Conservation (phyloP, 805 yeast species). For the Candida yuanshanica region DNA sequence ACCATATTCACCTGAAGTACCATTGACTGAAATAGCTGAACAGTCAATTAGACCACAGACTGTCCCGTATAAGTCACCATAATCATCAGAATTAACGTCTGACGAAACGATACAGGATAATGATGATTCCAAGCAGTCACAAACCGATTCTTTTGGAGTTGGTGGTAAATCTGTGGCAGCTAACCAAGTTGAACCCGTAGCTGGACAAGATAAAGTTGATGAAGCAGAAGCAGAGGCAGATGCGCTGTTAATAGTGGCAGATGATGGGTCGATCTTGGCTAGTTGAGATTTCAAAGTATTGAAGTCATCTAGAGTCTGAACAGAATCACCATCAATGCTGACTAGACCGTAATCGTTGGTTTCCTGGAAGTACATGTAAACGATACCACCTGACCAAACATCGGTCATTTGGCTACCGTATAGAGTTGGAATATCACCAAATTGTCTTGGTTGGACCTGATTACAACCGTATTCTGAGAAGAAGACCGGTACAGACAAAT, state of each 20-base stretch:
- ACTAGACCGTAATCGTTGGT: slow-evolving; percentile 80
- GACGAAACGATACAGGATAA: slow-evolving; percentile 54
- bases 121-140: slow-evolving; percentile 54
- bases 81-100: slow-evolving; percentile 47
- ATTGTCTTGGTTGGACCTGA: slow-evolving; percentile 62
- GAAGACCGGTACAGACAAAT: slow-evolving; percentile 74
- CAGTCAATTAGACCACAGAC: slow-evolving; percentile 60
- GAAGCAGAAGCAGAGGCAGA: slow-evolving; percentile 33
- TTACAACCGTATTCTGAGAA: slow-evolving; percentile 92
- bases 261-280: slow-evolving; percentile 45
- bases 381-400: slow-evolving; percentile 93
- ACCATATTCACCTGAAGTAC: slow-evolving; percentile 63
- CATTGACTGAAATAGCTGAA: slow-evolving; percentile 55
- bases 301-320: slow-evolving; percentile 59
- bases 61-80: slow-evolving; percentile 50
- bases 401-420: slow-evolving; percentile 71
- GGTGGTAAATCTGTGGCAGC: slow-evolving; percentile 71
- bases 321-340: slow-evolving; percentile 41
- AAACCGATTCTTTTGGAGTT: slow-evolving; percentile 61
- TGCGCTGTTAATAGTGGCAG: slow-evolving; percentile 32
- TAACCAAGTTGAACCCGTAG: slow-evolving; percentile 51
- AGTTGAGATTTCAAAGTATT: slow-evolving; percentile 49
- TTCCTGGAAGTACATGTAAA: slow-evolving; percentile 87
- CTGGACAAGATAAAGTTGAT: slow-evolving; percentile 41
- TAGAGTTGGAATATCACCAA: slow-evolving; percentile 67